Conservation (phyloP, 805 yeast species). For the Sugiyamaella mastotermitis region DNA sequence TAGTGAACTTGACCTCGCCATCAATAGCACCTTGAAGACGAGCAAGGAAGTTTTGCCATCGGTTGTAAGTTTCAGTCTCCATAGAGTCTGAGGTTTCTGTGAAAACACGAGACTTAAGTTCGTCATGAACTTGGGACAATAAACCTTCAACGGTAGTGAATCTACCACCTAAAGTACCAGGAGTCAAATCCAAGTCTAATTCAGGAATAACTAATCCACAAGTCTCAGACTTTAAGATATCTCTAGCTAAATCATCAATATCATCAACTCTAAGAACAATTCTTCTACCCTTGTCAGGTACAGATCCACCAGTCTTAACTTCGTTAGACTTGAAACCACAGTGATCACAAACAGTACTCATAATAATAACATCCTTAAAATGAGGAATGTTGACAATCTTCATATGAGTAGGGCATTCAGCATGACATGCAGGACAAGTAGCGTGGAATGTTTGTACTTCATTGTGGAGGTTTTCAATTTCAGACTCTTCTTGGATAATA, state of each 20-base stretch:
- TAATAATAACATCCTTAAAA: constrained; percentile 92
- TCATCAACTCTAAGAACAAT: constrained; percentile 74
- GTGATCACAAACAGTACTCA: constrained; percentile 87
- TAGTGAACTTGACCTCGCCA: constrained; percentile 78
- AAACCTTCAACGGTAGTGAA: constrained; percentile 97
- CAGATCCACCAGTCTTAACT: constrained; percentile 97
- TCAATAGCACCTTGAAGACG: constrained; percentile 69
- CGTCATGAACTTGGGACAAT: constrained; percentile 81
- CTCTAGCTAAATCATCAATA: constrained; percentile 89
- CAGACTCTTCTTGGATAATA: constrained; percentile 48
- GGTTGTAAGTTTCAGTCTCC: constrained; percentile 67
- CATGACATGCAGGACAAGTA: constrained; percentile 84
- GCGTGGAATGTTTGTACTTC: constrained; percentile 94
- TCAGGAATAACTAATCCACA: constrained; percentile 86
- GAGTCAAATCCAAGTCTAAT: constrained; percentile 79
- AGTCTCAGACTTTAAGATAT: constrained; percentile 88
- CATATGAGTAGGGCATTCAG: constrained; percentile 89
- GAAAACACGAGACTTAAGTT: constrained; percentile 78
- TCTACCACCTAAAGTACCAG: constrained; percentile 97
- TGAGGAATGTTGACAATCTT: constrained; percentile 95
- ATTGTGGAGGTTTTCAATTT: constrained; percentile 76
- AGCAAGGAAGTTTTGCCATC: constrained; percentile 78
- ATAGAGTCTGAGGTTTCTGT: constrained; percentile 85
- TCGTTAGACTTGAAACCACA: constrained; percentile 97
- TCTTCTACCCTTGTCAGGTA: constrained; percentile 78